Evolutionary conservation across 352 stramenopile species (phyloP).

Genomic region (Pythium sp.): DNA sequence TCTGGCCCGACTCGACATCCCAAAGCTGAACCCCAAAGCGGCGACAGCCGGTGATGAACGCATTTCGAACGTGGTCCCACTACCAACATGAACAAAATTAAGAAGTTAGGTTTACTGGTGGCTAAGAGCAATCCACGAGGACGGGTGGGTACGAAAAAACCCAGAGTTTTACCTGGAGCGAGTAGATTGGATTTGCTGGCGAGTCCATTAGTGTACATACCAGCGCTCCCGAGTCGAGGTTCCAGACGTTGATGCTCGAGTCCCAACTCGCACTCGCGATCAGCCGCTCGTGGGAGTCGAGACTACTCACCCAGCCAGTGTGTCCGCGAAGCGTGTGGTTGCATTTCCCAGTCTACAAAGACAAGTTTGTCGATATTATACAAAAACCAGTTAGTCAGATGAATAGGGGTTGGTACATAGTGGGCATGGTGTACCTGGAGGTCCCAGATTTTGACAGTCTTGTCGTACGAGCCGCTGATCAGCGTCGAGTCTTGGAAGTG

Average conservation of each 20-base stretch:
- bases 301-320: slow-evolving; percentile 25
- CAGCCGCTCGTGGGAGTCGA: slow-evolving; percentile 9
- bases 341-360: slow-evolving; percentile 22
- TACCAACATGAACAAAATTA: not conserved
- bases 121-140: not conserved
- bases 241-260: slow-evolving; percentile 27
- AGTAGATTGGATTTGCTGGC: slow-evolving; percentile 26
- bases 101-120: no score
- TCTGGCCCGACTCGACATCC: slow-evolving; percentile 24
- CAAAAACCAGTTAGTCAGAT: not conserved
- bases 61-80: slow-evolving; percentile 21
- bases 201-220: slow-evolving; percentile 21
- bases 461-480: slow-evolving; percentile 36
- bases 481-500: slow-evolving; percentile 21
- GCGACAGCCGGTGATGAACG: slow-evolving; percentile 22
- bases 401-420: not conserved
- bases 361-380: no score
- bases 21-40: slow-evolving; percentile 26
- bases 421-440: slow-evolving; percentile 16
- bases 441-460: slow-evolving; percentile 35
- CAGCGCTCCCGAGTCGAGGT: slow-evolving; percentile 16
- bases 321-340: slow-evolving; percentile 24
- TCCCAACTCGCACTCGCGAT: slow-evolving; percentile 22
- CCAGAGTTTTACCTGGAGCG: slow-evolving; percentile 18
- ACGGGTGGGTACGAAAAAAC: not conserved